Evolutionary conservation across 2,329 filamentous ascomycete genomes (phyloP), one percentile per base, ranked within the genome.

Genomic region (Rugonectria rugulosa): DNA sequence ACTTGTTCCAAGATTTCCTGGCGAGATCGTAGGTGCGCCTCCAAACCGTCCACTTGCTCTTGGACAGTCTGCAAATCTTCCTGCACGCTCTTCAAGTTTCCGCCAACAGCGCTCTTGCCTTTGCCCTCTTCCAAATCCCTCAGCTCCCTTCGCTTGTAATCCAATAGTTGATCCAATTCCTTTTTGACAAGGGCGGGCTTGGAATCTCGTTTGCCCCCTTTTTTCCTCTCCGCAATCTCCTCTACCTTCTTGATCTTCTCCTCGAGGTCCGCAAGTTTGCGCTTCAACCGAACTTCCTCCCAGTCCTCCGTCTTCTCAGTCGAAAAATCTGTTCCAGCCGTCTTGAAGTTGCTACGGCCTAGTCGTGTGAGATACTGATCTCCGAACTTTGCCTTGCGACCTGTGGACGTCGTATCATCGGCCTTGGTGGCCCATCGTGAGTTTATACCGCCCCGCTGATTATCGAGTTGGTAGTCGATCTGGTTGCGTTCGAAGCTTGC

Each of bases 221-320:
- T 81, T 53, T 85, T 81, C 57, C 84, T 83, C 66, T 89, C 85
- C 0, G 88, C 87, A 37, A 87, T 85, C 53, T 87, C 83, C 75
- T 96, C 92, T 2, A 97, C 89, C 55, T 89, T 88, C 29, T 88
- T 86, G 59, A 97, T 89, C 79, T 96, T 96, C 53, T 89, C 84
- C 68, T 99, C 93, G 23, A 99, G 79, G 66, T 98, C 94, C 20
- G 87, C 83, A 26, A 99, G 84, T 75, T 98, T 92, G 72, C 95
- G 93, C 81, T 96, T 94, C 62, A 99, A 81, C 49, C 93, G 86
- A 38, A 98, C 95, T 75, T 98, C 95, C 75, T 99, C 95, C 92
- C 95, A 98, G 72, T 99, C 95, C 68, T 96, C 94, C 57, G 90
- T 90, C 72, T 92, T 91, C 60, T 91, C 89, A 31, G 84, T 82